Conservation (phyloP, 2,329 filamentous ascomycete species). For the Nigrospora oryzae region DNA sequence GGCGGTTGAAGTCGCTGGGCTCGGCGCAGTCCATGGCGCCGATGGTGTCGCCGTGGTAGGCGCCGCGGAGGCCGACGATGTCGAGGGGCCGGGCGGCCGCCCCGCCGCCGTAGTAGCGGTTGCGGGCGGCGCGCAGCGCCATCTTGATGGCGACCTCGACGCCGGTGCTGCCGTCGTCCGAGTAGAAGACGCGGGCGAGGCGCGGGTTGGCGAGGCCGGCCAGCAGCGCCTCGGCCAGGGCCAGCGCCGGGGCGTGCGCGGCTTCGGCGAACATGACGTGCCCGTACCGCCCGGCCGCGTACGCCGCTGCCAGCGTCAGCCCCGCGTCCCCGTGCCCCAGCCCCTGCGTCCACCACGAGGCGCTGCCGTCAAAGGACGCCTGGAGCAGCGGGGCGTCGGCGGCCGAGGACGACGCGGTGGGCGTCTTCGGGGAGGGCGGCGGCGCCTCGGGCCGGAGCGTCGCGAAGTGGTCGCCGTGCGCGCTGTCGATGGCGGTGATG, state of each 20-base stretch:
- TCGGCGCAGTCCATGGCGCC: slow-evolving; percentile 82
- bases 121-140: slow-evolving; percentile 61
- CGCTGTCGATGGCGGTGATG: slow-evolving; percentile 72
- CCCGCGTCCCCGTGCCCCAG: slow-evolving; percentile 70
- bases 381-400: slow-evolving; percentile 32
- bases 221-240: slow-evolving; percentile 58
- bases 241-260: slow-evolving; percentile 69
- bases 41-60: slow-evolving; percentile 83
- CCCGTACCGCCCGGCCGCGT: slow-evolving; percentile 76
- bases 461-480: slow-evolving; percentile 72
- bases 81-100: slow-evolving; percentile 46
- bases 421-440: slow-evolving; percentile 2
- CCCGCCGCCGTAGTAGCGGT: slow-evolving; percentile 38
- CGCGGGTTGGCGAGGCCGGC: slow-evolving; percentile 52
- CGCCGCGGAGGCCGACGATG: slow-evolving; percentile 68
- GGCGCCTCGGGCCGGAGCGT: slow-evolving; percentile 24
- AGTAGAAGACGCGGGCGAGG: slow-evolving; percentile 67
- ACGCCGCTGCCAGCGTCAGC: slow-evolving; percentile 65
- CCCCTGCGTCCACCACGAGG: slow-evolving; percentile 89
- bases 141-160: slow-evolving; percentile 82
- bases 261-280: slow-evolving; percentile 83
- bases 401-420: background rate
- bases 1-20: slow-evolving; percentile 69
- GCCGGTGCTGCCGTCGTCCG: slow-evolving; percentile 76
- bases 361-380: slow-evolving; percentile 73